Evolutionary conservation across 2,329 filamentous ascomycete genomes (phyloP), one percentile per base, ranked within the genome.

Genomic region (Calonectria pteridis): DNA sequence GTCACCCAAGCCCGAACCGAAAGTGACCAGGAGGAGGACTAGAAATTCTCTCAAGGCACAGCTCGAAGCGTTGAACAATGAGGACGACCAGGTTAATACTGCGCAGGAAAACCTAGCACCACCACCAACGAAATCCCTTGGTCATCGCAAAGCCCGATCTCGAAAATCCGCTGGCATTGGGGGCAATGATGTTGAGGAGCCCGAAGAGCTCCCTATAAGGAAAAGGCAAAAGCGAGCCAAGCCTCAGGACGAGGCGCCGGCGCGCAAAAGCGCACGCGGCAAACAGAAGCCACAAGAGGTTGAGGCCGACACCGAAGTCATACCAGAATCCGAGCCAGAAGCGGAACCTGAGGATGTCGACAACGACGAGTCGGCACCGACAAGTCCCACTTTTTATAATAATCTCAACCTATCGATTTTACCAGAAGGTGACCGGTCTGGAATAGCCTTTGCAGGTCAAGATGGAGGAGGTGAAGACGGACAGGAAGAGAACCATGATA

Each of bases 331-430:
- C 5, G 53, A 37, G 23, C 29, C 16, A 4, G 50, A 59, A 29
- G n/a, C 16, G 28, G 63, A 64, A 14, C 53, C 49, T 26, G 65
- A 68, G n/a, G 46, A 63, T 10, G 46, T 10, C 16, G 64, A 74
- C n/a, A 70, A 77, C 6, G 75, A 79, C 14, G 71, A 76, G 6
- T 37, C 66, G 13, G 31, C 63, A 9, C 72, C 69, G 3, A 50
- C 58, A 18, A 29, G 58, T 1, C 66, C 58, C 2, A 62, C 63
- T 10, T 74, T 81, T 28, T 68, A 67, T 10, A 37, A 74, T 16
- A 59, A 35, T 0, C 75, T 81, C 62, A 81, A 80, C 26, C 53
- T 67, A 26, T 69, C 6, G 29, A 55, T 76, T 31, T 68, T 65
- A 6, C 53, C 35, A 4, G 53, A 62, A 40, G 26, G 13, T 4